phyloP scores from a whole-genome alignment of 2,329 filamentous ascomycete genomes.

The Botrytis sinoallii region DNA sequence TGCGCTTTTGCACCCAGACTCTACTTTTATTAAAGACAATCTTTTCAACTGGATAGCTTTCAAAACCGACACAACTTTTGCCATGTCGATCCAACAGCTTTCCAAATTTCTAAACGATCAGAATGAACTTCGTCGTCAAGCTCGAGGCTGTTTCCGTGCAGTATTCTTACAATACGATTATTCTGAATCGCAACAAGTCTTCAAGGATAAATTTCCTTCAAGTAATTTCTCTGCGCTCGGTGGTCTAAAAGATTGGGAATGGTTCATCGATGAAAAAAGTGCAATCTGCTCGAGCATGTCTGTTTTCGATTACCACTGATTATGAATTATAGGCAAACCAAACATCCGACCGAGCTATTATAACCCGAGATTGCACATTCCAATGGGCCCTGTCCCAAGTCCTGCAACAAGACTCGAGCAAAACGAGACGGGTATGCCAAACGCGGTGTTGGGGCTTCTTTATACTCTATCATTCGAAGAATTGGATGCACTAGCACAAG shows the following conservation, averaged over 20 bases:
- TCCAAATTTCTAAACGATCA: neutral
- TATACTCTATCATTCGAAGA: conserved; percentile 2
- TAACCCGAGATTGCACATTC: neutral
- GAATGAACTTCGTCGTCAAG: neutral
- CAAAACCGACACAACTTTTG: neutral
- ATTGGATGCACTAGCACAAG: neutral
- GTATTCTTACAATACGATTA: conserved; percentile 15
- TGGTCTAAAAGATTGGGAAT: conserved; percentile 2
- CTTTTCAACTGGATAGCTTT: neutral
- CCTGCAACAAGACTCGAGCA: neutral
- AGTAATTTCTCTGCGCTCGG: neutral
- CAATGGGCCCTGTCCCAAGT: neutral
- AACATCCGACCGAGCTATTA: conserved; percentile 1
- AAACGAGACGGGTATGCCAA: neutral
- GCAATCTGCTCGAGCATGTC: neutral
- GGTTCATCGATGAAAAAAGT: conserved; percentile 10
- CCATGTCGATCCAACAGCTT: conserved; percentile 10
- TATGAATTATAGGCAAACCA: neutral
- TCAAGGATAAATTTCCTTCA: neutral
- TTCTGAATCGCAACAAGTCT: neutral
- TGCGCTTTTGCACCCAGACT: neutral
- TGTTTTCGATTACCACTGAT: neutral
- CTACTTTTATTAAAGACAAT: neutral
- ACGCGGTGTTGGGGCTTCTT: neutral
- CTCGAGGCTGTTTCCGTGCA: neutral